Evolutionary conservation across 352 stramenopile genomes (phyloP).

Genomic region (Pythium myriotylum): DNA sequence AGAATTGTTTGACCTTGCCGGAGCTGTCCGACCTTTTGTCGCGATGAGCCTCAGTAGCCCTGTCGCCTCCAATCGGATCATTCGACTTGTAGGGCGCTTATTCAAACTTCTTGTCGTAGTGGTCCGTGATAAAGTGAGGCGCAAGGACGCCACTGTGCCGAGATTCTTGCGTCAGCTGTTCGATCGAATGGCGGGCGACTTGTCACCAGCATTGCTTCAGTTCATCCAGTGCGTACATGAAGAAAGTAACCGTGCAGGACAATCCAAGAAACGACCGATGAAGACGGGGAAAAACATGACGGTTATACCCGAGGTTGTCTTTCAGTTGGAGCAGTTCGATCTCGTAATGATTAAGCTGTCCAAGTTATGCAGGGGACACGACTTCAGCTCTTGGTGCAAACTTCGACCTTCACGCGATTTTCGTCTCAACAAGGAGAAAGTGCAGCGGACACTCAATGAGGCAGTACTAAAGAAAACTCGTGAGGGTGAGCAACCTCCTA

Average conservation of each 20-base stretch:
- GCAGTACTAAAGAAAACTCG: too few species aligned
- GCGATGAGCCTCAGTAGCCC: conserved; percentile 46
- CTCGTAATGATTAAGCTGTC: conserved; percentile 66
- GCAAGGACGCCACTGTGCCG: conserved; percentile 43
- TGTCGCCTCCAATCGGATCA: conserved; percentile 39
- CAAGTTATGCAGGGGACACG: conserved; percentile 54
- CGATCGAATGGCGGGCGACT: conserved; percentile 41
- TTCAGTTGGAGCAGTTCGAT: conserved; percentile 72
- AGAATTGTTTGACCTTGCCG: conserved; percentile 38
- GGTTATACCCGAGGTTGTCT: conserved; percentile 72
- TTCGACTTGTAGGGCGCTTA: conserved; percentile 44
- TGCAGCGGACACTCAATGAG: conserved; percentile 30
- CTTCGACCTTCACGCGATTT: conserved; percentile 57
- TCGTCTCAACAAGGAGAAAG: conserved; percentile 44
- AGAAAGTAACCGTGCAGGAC: conserved; percentile 32
- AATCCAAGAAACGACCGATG: conserved; percentile 19
- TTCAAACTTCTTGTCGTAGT: conserved; percentile 56
- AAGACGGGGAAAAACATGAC: conserved; percentile 40
- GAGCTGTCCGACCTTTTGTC: conserved; percentile 46
- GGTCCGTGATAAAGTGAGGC: conserved; percentile 44
- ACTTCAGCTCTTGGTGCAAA: conserved; percentile 58
- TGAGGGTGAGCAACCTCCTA: too few species aligned
- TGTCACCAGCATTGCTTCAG: conserved; percentile 47
- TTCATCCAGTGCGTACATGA: conserved; percentile 61
- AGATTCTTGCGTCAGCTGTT: conserved; percentile 51